Conservation (phyloP, 2,329 filamentous ascomycete genomes). For the Trichoderma brevicompactum region DNA sequence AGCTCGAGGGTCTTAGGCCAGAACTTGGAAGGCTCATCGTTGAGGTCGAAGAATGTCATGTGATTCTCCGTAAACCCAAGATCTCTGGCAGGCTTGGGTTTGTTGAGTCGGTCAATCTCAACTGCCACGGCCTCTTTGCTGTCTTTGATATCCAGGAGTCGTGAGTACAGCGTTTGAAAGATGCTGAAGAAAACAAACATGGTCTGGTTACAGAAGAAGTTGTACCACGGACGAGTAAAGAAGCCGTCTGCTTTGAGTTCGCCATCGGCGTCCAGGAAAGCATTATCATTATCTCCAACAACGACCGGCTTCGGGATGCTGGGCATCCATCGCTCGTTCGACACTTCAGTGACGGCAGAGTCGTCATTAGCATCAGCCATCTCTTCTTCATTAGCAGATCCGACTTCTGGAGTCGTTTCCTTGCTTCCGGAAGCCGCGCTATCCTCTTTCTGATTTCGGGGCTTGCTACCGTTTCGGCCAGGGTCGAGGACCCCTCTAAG, state of each 20-base stretch:
- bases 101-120: slow-evolving; percentile 73
- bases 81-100: slow-evolving; percentile 78
- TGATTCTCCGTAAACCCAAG: slow-evolving; percentile 82
- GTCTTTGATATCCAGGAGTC: slow-evolving; percentile 81
- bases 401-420: slow-evolving; percentile 83
- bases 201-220: slow-evolving; percentile 88
- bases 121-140: slow-evolving; percentile 73
- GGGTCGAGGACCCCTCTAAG: slow-evolving; percentile 86
- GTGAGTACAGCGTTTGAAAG: slow-evolving; percentile 87
- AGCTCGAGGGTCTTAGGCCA: slow-evolving; percentile 85
- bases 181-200: slow-evolving; percentile 95
- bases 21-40: slow-evolving; percentile 67
- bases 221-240: slow-evolving; percentile 80
- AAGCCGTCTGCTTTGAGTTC: slow-evolving; percentile 77
- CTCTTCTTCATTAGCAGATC: slow-evolving; percentile 78
- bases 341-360: slow-evolving; percentile 62
- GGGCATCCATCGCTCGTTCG: slow-evolving; percentile 68
- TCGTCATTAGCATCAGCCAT: slow-evolving; percentile 66
- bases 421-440: slow-evolving; percentile 77
- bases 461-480: slow-evolving; percentile 70
- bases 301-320: slow-evolving; percentile 61
- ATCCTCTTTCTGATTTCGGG: slow-evolving; percentile 76
- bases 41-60: slow-evolving; percentile 74
- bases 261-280: slow-evolving; percentile 60
- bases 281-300: slow-evolving; percentile 58